Evolutionary conservation across 768 basidiomycete species (phyloP).

Genomic region (Russula abietina): DNA sequence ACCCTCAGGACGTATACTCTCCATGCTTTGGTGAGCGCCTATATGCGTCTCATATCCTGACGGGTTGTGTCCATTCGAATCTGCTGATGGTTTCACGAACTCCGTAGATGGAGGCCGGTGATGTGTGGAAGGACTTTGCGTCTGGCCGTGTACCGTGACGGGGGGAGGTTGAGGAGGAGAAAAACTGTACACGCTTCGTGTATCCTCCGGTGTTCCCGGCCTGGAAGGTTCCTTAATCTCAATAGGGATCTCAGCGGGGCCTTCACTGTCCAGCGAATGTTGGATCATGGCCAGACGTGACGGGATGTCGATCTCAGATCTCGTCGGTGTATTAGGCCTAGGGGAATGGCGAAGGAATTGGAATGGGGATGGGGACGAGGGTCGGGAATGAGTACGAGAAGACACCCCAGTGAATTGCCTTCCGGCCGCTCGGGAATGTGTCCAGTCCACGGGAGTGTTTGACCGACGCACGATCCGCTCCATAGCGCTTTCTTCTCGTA

Average conservation of each 20-base stretch:
- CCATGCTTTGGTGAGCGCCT: background rate
- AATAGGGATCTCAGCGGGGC: background rate
- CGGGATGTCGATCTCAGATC: background rate
- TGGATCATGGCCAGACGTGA: background rate
- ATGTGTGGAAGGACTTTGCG: background rate
- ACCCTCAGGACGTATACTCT: background rate
- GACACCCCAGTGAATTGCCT: background rate
- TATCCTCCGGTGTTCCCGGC: background rate
- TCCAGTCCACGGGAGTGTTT: background rate
- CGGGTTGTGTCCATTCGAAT: background rate
- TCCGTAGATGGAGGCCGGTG: background rate
- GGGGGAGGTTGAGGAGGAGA: background rate
- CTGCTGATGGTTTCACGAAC: background rate
- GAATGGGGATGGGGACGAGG: background rate
- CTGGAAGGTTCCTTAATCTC: background rate
- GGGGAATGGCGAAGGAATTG: background rate
- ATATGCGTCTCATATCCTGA: background rate
- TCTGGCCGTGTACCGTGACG: background rate
- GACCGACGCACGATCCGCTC: background rate
- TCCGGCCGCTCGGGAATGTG: background rate
- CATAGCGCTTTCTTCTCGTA: background rate
- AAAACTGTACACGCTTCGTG: no score
- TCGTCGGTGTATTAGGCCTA: background rate
- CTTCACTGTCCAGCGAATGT: background rate
- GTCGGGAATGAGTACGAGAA: background rate